These are phyloP conservation scores for Ceratocystis destructans DNA, from an alignment of 2,329 filamentous ascomycete species.

Conservation along the genomic window DNA sequence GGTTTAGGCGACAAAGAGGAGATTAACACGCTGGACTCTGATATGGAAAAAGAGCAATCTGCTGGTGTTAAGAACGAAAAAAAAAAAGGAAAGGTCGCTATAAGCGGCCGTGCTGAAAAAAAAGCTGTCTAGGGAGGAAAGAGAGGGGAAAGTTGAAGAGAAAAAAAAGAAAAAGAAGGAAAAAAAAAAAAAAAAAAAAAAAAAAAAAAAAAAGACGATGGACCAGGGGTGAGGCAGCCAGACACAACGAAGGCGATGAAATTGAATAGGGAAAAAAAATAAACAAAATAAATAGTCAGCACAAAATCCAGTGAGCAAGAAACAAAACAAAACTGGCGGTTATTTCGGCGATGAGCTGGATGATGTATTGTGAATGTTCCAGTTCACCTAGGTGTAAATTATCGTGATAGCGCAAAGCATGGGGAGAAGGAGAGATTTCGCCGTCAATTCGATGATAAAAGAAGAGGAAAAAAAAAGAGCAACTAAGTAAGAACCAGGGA, in stretches of 20 bases:
- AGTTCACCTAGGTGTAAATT: not conserved
- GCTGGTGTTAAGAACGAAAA: not conserved
- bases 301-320: not conserved
- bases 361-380: not conserved
- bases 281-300: not conserved
- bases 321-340: not conserved
- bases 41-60: not conserved
- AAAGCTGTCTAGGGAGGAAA: slow-evolving; percentile 7
- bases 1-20: not conserved
- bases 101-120: not conserved
- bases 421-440: slow-evolving; percentile 7
- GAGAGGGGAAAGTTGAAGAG: slow-evolving; percentile 4
- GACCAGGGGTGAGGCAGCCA: not conserved
- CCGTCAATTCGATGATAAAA: slow-evolving; percentile 4
- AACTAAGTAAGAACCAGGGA: slow-evolving; percentile 1
- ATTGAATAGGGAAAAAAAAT: not conserved
- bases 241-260: not conserved
- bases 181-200: not conserved
- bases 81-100: not conserved
- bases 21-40: not conserved
- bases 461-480: slow-evolving; percentile 9
- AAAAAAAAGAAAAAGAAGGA: slow-evolving; percentile 4
- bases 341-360: not conserved
- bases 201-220: not conserved
- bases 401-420: slow-evolving; percentile 1